Percentiles rank a stretch among this genome's conserved stretches.
Evolutionary conservation across 2,329 filamentous ascomycete species (phyloP).

Genomic region (Cytospora schulzeri): DNA sequence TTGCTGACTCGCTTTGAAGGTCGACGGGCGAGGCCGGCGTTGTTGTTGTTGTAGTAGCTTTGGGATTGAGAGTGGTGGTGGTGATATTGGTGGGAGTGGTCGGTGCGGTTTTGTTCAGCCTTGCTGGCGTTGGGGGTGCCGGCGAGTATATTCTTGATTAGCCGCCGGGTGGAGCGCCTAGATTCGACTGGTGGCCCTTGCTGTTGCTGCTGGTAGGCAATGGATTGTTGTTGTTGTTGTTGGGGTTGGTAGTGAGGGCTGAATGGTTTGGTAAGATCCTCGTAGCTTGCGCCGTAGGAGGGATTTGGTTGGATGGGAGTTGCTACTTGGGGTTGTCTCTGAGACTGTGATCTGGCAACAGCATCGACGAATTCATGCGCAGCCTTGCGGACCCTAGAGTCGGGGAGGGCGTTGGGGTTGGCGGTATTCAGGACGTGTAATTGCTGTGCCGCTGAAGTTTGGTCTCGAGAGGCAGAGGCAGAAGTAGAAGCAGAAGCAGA

Average conservation of each 20-base stretch:
- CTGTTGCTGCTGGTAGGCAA: slow-evolving; percentile 33
- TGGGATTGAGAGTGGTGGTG: slow-evolving; percentile 34
- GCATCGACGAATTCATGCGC: slow-evolving; percentile 49
- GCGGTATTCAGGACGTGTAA: slow-evolving; percentile 32
- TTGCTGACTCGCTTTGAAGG: slow-evolving; percentile 61
- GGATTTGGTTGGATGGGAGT: slow-evolving; percentile 30
- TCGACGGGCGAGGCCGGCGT: slow-evolving; percentile 51
- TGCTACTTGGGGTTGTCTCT: slow-evolving; percentile 45
- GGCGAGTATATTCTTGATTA: slow-evolving; percentile 57
- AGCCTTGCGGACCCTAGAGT: slow-evolving; percentile 40
- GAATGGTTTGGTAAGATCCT: slow-evolving; percentile 19
- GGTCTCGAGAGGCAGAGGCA: slow-evolving; percentile 14
- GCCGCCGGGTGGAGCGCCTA: slow-evolving; percentile 54
- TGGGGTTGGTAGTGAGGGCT: slow-evolving; percentile 14
- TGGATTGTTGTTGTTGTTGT: slow-evolving; percentile 29
- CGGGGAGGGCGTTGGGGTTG: slow-evolving; percentile 33
- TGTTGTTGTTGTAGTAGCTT: slow-evolving; percentile 49
- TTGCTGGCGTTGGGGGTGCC: slow-evolving; percentile 40
- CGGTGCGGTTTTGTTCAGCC: slow-evolving; percentile 31
- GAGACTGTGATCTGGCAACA: slow-evolving; percentile 55
- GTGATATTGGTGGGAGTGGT: slow-evolving; percentile 31
- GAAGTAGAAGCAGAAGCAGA: slow-evolving; percentile 23
- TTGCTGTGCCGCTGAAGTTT: slow-evolving; percentile 15
- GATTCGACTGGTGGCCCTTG: slow-evolving; percentile 39
- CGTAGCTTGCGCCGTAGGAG: slow-evolving; percentile 26